Percentiles rank a stretch among this genome's conserved stretches.
Conservation (phyloP, 345 rosid genomes). For the Salix koriyanagi region DNA sequence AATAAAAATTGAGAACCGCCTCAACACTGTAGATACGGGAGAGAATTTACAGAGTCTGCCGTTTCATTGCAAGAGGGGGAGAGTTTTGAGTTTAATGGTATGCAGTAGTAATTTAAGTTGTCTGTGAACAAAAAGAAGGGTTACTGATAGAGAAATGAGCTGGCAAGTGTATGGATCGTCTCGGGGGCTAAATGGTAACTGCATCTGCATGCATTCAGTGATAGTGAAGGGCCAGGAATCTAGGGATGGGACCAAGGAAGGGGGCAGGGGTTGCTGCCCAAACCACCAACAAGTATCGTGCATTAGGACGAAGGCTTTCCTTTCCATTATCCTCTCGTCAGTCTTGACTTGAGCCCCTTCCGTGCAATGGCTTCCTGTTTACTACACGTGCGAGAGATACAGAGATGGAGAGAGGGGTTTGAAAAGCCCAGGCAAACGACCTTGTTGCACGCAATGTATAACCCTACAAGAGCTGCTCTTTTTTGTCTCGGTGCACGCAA, state of each 20-base stretch:
- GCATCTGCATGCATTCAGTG: neutral
- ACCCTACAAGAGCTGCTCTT: conserved; percentile 19
- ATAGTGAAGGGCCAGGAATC: conserved; percentile 35
- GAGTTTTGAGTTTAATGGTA: no score
- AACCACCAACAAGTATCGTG: conserved; percentile 77
- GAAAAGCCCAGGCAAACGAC: conserved; percentile 23
- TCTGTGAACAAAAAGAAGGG: neutral
- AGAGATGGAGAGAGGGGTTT: neutral
- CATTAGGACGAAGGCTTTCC: conserved; percentile 35
- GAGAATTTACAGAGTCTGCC: no score
- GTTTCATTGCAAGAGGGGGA: neutral
- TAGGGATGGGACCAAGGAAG: conserved; percentile 49
- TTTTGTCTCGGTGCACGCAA: conserved; percentile 1
- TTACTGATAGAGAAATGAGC: conserved; percentile 25
- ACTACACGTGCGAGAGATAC: neutral
- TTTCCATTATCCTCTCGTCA: conserved; percentile 35
- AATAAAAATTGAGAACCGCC: neutral
- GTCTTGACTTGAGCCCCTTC: conserved; percentile 16
- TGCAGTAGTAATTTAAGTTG: no score
- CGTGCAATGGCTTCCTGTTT: conserved; percentile 2
- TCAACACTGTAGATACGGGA: neutral
- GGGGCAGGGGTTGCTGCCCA: conserved; percentile 68
- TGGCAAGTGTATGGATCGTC: conserved; percentile 11
- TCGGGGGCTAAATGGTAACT: conserved; percentile 4
- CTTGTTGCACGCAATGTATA: neutral